Evolutionary conservation across 371 early-diverging fungal species (phyloP).

Genomic region (Saksenaea vasiformis): DNA sequence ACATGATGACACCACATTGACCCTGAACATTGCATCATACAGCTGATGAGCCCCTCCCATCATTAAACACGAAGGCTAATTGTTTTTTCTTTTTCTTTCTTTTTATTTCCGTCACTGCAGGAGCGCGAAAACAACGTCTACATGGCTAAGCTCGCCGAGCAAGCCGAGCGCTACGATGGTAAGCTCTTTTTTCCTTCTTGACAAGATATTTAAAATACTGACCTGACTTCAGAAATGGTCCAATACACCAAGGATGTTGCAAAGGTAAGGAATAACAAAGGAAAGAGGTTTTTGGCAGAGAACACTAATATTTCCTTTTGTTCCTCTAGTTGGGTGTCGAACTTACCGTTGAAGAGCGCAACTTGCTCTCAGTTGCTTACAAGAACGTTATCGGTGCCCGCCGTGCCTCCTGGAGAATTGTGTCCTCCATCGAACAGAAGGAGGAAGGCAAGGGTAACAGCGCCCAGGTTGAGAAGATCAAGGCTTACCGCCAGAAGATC

Average conservation of each 20-base stretch:
- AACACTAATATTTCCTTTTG: neutral
- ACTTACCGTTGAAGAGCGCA: slow-evolving; percentile 96
- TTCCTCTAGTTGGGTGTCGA: slow-evolving; percentile 55
- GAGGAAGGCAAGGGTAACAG: slow-evolving; percentile 92
- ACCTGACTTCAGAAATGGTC: slow-evolving; percentile 85
- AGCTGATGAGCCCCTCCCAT: neutral
- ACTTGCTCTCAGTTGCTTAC: slow-evolving; percentile 98
- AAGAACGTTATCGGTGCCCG: slow-evolving; percentile 99
- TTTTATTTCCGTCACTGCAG: slow-evolving; percentile 18
- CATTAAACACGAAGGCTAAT: neutral
- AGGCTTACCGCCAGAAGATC: slow-evolving; percentile 89
- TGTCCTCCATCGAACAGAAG: slow-evolving; percentile 98
- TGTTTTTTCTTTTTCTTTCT: neutral
- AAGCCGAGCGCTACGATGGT: slow-evolving; percentile 98
- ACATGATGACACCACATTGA: neutral
- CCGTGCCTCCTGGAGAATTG: slow-evolving; percentile 99
- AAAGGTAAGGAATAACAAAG: slow-evolving; percentile 43
- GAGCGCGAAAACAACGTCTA: slow-evolving; percentile 60
- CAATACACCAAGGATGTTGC: slow-evolving; percentile 90
- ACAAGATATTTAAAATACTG: neutral
- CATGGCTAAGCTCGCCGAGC: slow-evolving; percentile 99
- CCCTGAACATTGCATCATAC: neutral
- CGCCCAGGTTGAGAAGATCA: slow-evolving; percentile 86
- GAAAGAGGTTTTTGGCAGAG: slow-evolving; percentile 1
- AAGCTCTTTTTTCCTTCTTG: slow-evolving; percentile 14